Conservation (phyloP, 805 yeast species). For the Metschnikowia gruessii region DNA sequence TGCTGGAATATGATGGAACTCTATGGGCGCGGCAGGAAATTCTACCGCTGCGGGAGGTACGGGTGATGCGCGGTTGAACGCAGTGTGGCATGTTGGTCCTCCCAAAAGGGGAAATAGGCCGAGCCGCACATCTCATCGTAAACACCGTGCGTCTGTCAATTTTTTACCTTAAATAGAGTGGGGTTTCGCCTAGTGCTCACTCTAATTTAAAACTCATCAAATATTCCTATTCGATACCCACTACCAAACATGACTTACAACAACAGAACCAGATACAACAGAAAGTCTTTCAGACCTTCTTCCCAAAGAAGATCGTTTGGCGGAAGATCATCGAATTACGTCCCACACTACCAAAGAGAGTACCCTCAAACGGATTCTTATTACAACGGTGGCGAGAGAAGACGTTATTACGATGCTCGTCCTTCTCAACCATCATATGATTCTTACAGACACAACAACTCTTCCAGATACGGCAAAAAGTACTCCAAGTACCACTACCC, state of each 20-base stretch:
- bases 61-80: not conserved
- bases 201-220: not conserved
- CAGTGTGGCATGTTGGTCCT: constrained; percentile 1
- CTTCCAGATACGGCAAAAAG: constrained; percentile 16
- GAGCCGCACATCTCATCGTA: constrained; percentile 23
- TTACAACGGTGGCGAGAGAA: constrained; percentile 4
- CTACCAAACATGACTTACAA: constrained; percentile 14
- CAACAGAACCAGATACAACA: constrained; percentile 24
- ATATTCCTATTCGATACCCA: not conserved
- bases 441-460: constrained; percentile 3
- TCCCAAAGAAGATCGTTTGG: constrained; percentile 11
- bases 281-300: constrained; percentile 22
- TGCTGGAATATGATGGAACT: constrained; percentile 7
- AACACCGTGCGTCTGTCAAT: not conserved
- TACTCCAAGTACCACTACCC: constrained; percentile 35
- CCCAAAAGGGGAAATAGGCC: constrained; percentile 6
- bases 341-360: constrained; percentile 5
- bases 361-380: not conserved
- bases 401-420: not conserved
- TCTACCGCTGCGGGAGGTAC: constrained; percentile 4
- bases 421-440: not conserved
- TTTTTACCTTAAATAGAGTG: constrained; percentile 12
- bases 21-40: constrained; percentile 4
- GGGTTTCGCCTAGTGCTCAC: not conserved
- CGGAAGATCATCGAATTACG: constrained; percentile 4